phyloP scores from a whole-genome alignment of 1,139 yeast genomes.

The Suhomyces panamericanus region DNA sequence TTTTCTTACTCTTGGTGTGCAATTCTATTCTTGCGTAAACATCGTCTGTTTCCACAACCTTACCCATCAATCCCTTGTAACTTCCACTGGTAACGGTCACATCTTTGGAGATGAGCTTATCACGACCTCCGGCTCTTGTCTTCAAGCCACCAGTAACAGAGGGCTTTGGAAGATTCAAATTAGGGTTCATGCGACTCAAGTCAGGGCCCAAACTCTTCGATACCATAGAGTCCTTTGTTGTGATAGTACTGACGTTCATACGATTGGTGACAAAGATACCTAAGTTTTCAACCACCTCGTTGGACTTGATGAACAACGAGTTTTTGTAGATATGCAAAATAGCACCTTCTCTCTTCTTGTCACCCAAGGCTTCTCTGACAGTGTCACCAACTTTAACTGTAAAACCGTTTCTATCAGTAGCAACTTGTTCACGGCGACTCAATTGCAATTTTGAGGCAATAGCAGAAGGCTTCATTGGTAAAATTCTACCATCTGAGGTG shows the following conservation, averaged over 20 bases:
- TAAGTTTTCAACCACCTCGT: slow-evolving; percentile 76
- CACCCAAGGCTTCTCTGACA: slow-evolving; percentile 75
- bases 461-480: slow-evolving; percentile 73
- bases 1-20: slow-evolving; percentile 86
- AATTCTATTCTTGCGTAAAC: slow-evolving; percentile 88
- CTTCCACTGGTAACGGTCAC: slow-evolving; percentile 88
- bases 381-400: slow-evolving; percentile 90
- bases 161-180: slow-evolving; percentile 47
- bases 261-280: slow-evolving; percentile 88
- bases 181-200: slow-evolving; percentile 84
- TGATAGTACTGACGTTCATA: slow-evolving; percentile 74
- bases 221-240: slow-evolving; percentile 74
- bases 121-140: slow-evolving; percentile 68
- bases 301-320: slow-evolving; percentile 74
- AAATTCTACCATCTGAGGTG: slow-evolving; percentile 77
- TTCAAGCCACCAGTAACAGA: slow-evolving; percentile 52
- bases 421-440: slow-evolving; percentile 69
- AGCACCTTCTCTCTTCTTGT: slow-evolving; percentile 74
- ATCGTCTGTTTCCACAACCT: slow-evolving; percentile 91
- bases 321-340: slow-evolving; percentile 85
- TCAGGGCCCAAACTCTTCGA: slow-evolving; percentile 63
- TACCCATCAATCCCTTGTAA: slow-evolving; percentile 92
- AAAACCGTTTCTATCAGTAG: slow-evolving; percentile 84
- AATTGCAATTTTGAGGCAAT: slow-evolving; percentile 72
- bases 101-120: slow-evolving; percentile 74